phyloP scores from a whole-genome alignment of 2,329 filamentous ascomycete genomes.

The Epichloe hybrida region DNA sequence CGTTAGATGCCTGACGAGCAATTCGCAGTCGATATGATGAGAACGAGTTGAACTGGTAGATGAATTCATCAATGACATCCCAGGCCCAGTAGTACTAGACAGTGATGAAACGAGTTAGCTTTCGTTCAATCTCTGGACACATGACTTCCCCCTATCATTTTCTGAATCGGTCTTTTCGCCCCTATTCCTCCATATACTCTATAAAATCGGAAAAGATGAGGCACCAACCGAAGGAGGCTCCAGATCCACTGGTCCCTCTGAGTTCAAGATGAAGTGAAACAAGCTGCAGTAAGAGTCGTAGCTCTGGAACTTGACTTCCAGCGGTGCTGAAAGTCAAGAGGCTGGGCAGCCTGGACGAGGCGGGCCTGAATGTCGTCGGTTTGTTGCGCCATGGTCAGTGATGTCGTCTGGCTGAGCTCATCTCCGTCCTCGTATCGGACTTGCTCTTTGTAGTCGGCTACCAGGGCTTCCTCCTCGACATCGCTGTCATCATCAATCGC shows the following conservation, averaged over 20 bases:
- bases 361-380: constrained; percentile 88
- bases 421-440: constrained; percentile 85
- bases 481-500: constrained; percentile 72
- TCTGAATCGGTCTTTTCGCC: too few relatives aligned
- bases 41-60: constrained; percentile 99
- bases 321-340: constrained; percentile 85
- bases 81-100: constrained; percentile 94
- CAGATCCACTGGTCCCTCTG: constrained; percentile 93
- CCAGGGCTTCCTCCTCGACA: constrained; percentile 89
- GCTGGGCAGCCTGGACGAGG: constrained; percentile 81
- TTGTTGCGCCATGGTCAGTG: constrained; percentile 56
- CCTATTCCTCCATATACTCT: not conserved
- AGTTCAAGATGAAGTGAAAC: constrained; percentile 99
- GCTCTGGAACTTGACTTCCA: constrained; percentile 95
- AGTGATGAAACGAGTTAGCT: constrained; percentile 1
- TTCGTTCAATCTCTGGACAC: constrained; percentile 1
- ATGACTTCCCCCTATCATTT: not conserved
- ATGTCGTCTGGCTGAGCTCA: constrained; percentile 62
- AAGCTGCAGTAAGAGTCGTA: constrained; percentile 99
- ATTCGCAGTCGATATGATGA: constrained; percentile 91
- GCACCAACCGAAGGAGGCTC: constrained; percentile 80
- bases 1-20: constrained; percentile 68
- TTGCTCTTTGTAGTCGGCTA: constrained; percentile 92
- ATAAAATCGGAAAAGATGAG: not conserved
- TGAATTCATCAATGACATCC: constrained; percentile 99